Conservation (phyloP, 148 eudicot genomes). For the Suaeda aralocaspica region DNA sequence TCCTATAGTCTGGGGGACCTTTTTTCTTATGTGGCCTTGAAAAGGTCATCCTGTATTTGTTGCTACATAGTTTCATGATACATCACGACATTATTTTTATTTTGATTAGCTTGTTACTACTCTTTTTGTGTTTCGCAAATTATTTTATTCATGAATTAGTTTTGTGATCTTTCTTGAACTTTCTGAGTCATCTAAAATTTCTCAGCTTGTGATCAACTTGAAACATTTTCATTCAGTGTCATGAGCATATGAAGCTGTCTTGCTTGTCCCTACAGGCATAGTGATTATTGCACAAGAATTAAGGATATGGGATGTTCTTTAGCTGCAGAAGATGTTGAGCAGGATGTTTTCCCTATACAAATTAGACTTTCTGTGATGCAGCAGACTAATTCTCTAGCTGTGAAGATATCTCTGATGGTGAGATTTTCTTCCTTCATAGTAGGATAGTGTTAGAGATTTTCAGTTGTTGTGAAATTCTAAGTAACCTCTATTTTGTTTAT, state of each 20-base stretch:
- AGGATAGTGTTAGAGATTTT: not conserved
- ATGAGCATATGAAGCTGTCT: conserved; percentile 29
- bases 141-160: not conserved
- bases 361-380: conserved; percentile 44
- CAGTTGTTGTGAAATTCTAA: not conserved
- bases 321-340: conserved; percentile 37
- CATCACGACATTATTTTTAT: no score
- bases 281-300: conserved; percentile 38
- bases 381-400: conserved; percentile 42
- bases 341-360: conserved; percentile 51
- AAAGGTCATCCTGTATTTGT: no score
- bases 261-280: conserved; percentile 55
- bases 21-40: no score
- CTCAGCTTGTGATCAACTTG: not conserved
- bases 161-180: not conserved
- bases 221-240: not conserved
- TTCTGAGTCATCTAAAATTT: not conserved
- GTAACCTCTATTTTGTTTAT: not conserved
- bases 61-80: not conserved
- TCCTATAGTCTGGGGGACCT: no score
- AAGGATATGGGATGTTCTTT: conserved; percentile 39
- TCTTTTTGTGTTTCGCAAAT: not conserved
- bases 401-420: conserved; percentile 58
- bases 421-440: not conserved
- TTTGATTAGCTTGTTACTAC: not conserved